A percentile compares a stretch with the other conserved stretches of the same genome.
Evolutionary conservation across 1,284 basidiomycete genomes (phyloP).

Genomic region (Ganoderma sinense): DNA sequence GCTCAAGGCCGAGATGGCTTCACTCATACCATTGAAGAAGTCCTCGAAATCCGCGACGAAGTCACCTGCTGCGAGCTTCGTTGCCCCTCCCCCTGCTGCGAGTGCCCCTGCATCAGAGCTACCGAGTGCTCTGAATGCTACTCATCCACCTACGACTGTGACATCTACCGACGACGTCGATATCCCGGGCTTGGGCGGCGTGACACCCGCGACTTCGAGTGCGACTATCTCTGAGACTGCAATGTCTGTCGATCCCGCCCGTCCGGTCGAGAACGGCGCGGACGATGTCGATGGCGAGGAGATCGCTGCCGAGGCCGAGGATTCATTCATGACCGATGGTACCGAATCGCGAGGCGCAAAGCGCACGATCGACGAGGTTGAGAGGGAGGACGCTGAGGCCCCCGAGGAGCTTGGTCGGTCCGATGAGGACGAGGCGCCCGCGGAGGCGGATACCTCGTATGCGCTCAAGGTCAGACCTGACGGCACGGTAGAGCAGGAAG

Average conservation of each 20-base stretch:
- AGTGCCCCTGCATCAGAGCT: slow-evolving; percentile 20
- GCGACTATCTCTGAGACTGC: slow-evolving; percentile 17
- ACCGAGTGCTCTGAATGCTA: slow-evolving; percentile 21
- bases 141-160: slow-evolving; percentile 7
- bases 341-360: slow-evolving; percentile 61
- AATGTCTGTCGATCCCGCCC: slow-evolving; percentile 16
- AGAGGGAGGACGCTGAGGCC: slow-evolving; percentile 42
- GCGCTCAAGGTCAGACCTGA: slow-evolving; percentile 84
- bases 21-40: slow-evolving; percentile 64
- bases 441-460: slow-evolving; percentile 48
- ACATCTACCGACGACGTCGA: slow-evolving; percentile 32
- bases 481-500: slow-evolving; percentile 91
- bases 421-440: slow-evolving; percentile 53
- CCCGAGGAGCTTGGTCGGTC: slow-evolving; percentile 54
- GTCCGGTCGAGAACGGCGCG: slow-evolving; percentile 20
- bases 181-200: slow-evolving; percentile 43
- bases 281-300: slow-evolving; percentile 35
- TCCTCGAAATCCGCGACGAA: slow-evolving; percentile 47
- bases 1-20: slow-evolving; percentile 90
- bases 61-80: slow-evolving; percentile 35
- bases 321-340: slow-evolving; percentile 24
- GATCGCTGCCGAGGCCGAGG: slow-evolving; percentile 27
- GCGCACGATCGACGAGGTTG: slow-evolving; percentile 67
- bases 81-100: slow-evolving; percentile 30
- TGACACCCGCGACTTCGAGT: slow-evolving; percentile 19